Base-by-base conservation (phyloP, 2,329 filamentous ascomycete species). In the Thyridium curvatum region DNA sequence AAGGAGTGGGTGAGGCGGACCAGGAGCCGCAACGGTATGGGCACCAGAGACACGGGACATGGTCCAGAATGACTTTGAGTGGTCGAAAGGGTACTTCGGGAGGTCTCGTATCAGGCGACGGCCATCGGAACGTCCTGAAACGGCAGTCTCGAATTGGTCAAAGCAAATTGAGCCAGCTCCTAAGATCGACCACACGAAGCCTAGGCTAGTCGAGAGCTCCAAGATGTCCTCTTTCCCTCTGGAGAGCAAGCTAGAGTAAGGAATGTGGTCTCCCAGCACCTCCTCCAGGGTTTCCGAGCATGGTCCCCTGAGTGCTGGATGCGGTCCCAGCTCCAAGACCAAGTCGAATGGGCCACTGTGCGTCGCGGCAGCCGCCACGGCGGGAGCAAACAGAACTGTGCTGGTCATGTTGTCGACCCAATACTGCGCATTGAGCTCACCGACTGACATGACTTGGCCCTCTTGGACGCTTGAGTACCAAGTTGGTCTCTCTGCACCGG, bases 81-180 rank as follows among this genome's bases (percentile, higher is more conserved):
- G 69, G 32, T 74, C 65, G 65, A 70, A 75, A 1, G 64, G 59
- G 40, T 75, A 76, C 1, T 49, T 40, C 1, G 71, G 71, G 1
- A 68, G 40, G 26, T 57, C 43, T 2, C 33, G 10, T 10, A 26
- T 10, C 10, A 26, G 21, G 10, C 21, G 6, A 6, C 10, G 6
- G 6, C 6, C 6, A 6, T 26, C 6, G 10, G 21, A 26, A 26
- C 6, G 10, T 6, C 21, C 21, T 10, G 21, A 26, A 6, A 26
- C 21, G 21, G 21, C 10, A 10, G 6, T 26, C 21, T 26, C 21
- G 21, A 6, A 26, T 10, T 26, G 6, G 6, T 26, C 21, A 26
- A 26, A 26, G 21, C 10, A 6, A 10, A 26, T 10, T 6, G 21
- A 26, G 6, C 21, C 40, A 0, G 51, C 44, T 1, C 52, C 57